Conservation (phyloP, 495 filamentous ascomycete genomes). For the Tuber borchii region DNA sequence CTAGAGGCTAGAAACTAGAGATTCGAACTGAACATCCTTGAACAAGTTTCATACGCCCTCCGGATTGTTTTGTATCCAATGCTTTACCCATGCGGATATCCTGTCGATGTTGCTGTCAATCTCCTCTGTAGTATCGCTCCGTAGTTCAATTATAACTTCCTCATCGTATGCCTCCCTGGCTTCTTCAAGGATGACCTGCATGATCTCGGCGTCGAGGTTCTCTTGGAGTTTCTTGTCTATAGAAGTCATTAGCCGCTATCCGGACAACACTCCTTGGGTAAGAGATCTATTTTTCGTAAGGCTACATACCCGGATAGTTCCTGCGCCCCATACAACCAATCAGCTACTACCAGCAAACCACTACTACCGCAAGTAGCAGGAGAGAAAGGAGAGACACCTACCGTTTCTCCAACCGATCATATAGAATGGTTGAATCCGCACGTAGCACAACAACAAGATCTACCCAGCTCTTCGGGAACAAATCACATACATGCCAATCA, state of each 20-base stretch:
- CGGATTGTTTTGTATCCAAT: constrained; percentile 66
- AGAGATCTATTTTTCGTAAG: not conserved
- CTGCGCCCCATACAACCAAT: constrained; percentile 8
- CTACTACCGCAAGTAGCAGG: not conserved
- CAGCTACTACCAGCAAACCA: not conserved
- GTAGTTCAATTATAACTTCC: constrained; percentile 84
- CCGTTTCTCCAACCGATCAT: constrained; percentile 74
- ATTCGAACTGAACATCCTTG: constrained; percentile 21
- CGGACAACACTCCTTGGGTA: not conserved
- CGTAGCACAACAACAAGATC: constrained; percentile 91
- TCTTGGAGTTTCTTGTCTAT: constrained; percentile 83
- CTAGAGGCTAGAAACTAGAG: constrained; percentile 5
- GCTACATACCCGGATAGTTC: constrained; percentile 33
- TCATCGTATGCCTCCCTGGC: constrained; percentile 78
- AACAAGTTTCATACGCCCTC: constrained; percentile 30
- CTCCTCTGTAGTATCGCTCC: constrained; percentile 71
- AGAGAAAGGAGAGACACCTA: constrained; percentile 41
- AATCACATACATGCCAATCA: constrained; percentile 96
- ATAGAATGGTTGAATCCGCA: constrained; percentile 67
- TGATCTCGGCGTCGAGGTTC: constrained; percentile 95
- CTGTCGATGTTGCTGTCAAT: constrained; percentile 81
- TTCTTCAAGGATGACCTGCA: constrained; percentile 87
- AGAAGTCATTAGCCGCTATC: constrained; percentile 46
- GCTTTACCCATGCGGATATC: constrained; percentile 70
- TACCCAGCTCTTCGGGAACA: constrained; percentile 90